A percentile compares a stretch with the other conserved stretches of the same genome.
phyloP scores from a whole-genome alignment of 805 yeast species.

The Metschnikowia henanensis region DNA sequence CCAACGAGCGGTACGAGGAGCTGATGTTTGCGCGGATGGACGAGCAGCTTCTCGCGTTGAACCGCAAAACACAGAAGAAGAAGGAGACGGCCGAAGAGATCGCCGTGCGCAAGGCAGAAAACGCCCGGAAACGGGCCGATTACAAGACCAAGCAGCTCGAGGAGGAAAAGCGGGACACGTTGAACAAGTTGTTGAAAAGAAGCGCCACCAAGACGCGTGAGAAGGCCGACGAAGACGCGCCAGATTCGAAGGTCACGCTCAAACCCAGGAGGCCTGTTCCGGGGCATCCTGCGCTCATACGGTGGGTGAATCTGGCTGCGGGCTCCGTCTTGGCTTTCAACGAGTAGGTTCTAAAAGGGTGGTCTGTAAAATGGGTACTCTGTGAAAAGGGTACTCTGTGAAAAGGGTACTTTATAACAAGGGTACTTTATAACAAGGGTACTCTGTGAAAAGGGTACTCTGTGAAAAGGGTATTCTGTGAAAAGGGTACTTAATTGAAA shows the following conservation, averaged over 20 bases:
- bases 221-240: constrained; percentile 29
- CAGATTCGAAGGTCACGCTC: constrained; percentile 18
- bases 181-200: constrained; percentile 80
- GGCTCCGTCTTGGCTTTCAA: constrained; percentile 12
- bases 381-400: too few relatives aligned
- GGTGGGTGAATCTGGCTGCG: constrained; percentile 36
- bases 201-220: constrained; percentile 73
- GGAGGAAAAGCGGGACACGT: constrained; percentile 90
- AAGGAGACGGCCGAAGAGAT: constrained; percentile 81
- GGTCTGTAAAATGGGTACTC: too few relatives aligned
- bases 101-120: constrained; percentile 79
- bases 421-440: too few relatives aligned
- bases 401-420: too few relatives aligned
- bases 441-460: too few relatives aligned
- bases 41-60: constrained; percentile 20
- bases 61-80: constrained; percentile 48
- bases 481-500: too few relatives aligned
- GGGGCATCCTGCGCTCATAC: constrained; percentile 45
- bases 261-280: constrained; percentile 44
- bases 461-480: too few relatives aligned
- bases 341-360: background rate
- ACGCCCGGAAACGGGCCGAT: constrained; percentile 85
- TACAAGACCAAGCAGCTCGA: constrained; percentile 79
- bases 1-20: constrained; percentile 16
- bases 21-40: constrained; percentile 32